Percentiles rank a stretch among this genome's conserved stretches.
phyloP scores from a whole-genome alignment of 305 asterid species.

The Rubia peregrina region DNA sequence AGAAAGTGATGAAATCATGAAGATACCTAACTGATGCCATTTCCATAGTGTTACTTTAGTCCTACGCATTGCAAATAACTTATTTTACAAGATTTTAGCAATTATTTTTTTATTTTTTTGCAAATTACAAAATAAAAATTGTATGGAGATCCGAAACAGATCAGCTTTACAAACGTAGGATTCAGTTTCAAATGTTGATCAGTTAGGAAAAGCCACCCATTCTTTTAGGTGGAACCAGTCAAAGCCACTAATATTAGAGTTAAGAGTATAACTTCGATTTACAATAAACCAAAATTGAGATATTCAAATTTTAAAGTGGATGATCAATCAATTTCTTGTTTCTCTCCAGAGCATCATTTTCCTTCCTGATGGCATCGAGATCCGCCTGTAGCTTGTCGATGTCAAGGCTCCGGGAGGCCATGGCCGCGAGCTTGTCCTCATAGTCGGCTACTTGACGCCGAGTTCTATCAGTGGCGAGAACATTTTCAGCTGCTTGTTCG shows the following conservation, averaged over 20 bases:
- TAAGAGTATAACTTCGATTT: too few species aligned
- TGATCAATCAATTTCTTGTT: background rate
- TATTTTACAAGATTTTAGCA: background rate
- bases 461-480: constrained; percentile 51
- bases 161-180: background rate
- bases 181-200: background rate
- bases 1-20: background rate
- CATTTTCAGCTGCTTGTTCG: constrained; percentile 53
- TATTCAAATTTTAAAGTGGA: background rate
- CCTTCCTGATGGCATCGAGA: constrained; percentile 60
- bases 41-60: background rate
- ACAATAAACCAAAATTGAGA: background rate
- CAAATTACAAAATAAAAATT: background rate
- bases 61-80: constrained; percentile 4
- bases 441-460: constrained; percentile 54
- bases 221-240: constrained; percentile 4
- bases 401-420: constrained; percentile 42
- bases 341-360: constrained; percentile 52
- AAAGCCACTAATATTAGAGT: constrained; percentile 1
- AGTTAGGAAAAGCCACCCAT: background rate
- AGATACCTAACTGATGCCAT: constrained; percentile 11
- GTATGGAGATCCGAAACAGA: background rate
- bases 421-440: constrained; percentile 53
- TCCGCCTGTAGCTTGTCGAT: constrained; percentile 54
- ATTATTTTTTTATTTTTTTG: background rate